These are phyloP conservation scores for Lizanozyma gosingica DNA, from an alignment of 1,139 yeast species.

Conservation along the genomic window DNA sequence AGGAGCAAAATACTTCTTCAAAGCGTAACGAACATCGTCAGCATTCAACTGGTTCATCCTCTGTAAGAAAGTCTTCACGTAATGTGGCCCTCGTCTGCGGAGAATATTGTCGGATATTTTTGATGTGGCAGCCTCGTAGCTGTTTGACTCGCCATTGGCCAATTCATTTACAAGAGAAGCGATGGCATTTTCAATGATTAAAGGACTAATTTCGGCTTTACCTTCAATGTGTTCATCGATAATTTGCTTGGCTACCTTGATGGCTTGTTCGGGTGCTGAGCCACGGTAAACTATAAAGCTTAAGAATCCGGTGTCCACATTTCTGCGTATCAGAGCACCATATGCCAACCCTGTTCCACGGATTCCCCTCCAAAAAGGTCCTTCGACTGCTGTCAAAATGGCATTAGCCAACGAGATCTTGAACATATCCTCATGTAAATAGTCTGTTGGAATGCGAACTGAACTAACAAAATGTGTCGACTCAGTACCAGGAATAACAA, in stretches of 20 bases:
- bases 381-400: conserved; percentile 81
- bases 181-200: conserved; percentile 61
- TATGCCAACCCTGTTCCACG: conserved; percentile 95
- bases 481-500: conserved; percentile 80
- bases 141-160: conserved; percentile 57
- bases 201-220: conserved; percentile 41
- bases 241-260: conserved; percentile 56
- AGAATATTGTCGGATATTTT: conserved; percentile 61
- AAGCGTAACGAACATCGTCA: conserved; percentile 46
- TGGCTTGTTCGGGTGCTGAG: conserved; percentile 70
- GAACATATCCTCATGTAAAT: conserved; percentile 57
- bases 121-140: conserved; percentile 52
- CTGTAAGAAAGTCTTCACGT: conserved; percentile 35
- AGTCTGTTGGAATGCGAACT: conserved; percentile 58
- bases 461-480: conserved; percentile 65
- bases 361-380: conserved; percentile 95
- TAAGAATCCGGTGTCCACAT: conserved; percentile 60
- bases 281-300: conserved; percentile 71
- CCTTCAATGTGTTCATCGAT: conserved; percentile 58
- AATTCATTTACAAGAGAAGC: conserved; percentile 65
- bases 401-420: conserved; percentile 68
- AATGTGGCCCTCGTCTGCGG: conserved; percentile 62
- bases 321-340: conserved; percentile 60
- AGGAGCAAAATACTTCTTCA: conserved; percentile 52
- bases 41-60: conserved; percentile 43